Evolutionary conservation across 164 flowering plant species (phyloP).

Genomic region (Stephania cephalantha): DNA sequence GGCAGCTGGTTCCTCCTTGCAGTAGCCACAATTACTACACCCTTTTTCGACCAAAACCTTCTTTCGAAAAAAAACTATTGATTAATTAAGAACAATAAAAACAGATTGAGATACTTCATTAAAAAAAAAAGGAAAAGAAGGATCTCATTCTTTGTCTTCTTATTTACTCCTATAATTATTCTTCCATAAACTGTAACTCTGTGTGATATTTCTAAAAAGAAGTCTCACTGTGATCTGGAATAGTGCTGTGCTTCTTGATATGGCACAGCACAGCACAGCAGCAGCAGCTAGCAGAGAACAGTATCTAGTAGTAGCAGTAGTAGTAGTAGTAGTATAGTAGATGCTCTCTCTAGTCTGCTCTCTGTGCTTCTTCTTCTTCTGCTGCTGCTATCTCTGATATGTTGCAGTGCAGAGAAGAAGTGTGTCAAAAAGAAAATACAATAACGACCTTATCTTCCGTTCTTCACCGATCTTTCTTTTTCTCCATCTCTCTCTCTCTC

Average conservation of each 20-base stretch:
- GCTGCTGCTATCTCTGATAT: slow-evolving; percentile 7
- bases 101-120: no score
- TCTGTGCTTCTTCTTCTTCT: background rate
- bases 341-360: background rate
- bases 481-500: slow-evolving; percentile 3
- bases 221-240: background rate
- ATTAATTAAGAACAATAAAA: no score
- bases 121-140: background rate
- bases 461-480: slow-evolving; percentile 16
- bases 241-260: background rate
- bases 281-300: slow-evolving; percentile 1
- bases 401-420: slow-evolving; percentile 1
- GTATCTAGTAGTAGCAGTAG: background rate
- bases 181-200: no score
- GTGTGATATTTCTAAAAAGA: background rate
- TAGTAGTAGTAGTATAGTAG: no score
- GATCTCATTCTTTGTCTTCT: background rate
- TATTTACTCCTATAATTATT: background rate
- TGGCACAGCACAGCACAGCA: background rate
- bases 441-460: slow-evolving; percentile 22
- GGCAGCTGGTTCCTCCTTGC: slow-evolving; percentile 37
- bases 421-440: slow-evolving; percentile 3
- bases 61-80: no score
- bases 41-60: background rate
- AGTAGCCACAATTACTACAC: slow-evolving; percentile 69